phyloP scores from a whole-genome alignment of 192 early-diverging fungal genomes.

The Diversispora eburnea region DNA sequence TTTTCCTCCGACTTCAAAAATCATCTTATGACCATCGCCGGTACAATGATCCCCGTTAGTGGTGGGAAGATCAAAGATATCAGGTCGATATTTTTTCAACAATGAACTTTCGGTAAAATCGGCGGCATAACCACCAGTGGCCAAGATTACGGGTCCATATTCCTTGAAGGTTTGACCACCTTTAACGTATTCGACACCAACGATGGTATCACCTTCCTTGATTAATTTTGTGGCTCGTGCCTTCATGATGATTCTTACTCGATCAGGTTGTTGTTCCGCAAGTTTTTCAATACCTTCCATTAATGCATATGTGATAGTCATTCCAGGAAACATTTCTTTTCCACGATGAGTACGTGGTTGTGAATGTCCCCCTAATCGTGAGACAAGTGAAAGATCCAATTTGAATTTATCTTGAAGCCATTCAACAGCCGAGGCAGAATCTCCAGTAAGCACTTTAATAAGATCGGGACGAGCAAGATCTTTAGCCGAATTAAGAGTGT shows the following conservation, averaged over 20 bases:
- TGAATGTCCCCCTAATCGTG: constrained; percentile 90
- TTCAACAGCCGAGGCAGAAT: constrained; percentile 85
- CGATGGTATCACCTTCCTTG: constrained; percentile 56
- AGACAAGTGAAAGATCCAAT: constrained; percentile 82
- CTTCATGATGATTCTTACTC: constrained; percentile 77
- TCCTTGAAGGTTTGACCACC: constrained; percentile 58
- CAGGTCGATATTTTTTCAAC: constrained; percentile 77
- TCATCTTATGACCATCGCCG: constrained; percentile 92
- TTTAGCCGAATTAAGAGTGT: constrained; percentile 83
- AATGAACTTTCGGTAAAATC: constrained; percentile 76
- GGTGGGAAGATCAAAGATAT: constrained; percentile 70
- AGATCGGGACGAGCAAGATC: constrained; percentile 76
- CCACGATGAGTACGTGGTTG: constrained; percentile 93
- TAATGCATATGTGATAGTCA: constrained; percentile 93
- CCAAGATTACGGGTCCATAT: constrained; percentile 79
- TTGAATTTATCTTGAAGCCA: constrained; percentile 91
- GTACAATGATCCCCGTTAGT: constrained; percentile 95
- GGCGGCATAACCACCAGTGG: constrained; percentile 95
- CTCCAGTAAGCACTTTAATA: constrained; percentile 78
- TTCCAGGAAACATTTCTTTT: constrained; percentile 76
- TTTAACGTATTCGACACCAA: constrained; percentile 78
- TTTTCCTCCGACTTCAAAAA: constrained; percentile 72
- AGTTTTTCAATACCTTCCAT: constrained; percentile 78
- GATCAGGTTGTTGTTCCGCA: constrained; percentile 58
- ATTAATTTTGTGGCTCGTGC: constrained; percentile 78